Percentiles rank a stretch among this genome's conserved stretches.
Evolutionary conservation across 305 asterid species (phyloP).

Genomic region (Plantago lanceolata): DNA sequence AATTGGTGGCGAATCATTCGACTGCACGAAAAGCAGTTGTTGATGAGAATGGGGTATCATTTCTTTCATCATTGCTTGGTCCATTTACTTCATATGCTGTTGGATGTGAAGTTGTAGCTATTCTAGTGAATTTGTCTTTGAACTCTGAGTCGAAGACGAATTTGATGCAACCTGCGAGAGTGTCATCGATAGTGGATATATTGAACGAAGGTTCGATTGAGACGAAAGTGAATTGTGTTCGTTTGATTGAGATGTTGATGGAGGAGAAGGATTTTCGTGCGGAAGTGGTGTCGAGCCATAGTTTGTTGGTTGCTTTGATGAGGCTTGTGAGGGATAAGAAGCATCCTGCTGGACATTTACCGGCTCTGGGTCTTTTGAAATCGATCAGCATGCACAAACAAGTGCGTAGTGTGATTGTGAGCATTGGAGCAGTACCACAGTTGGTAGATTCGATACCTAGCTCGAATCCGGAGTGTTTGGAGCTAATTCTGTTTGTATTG

Average conservation of each 20-base stretch:
- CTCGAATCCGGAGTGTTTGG: slow-evolving; percentile 45
- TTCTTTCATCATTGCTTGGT: slow-evolving; percentile 49
- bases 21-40: slow-evolving; percentile 50
- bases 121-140: slow-evolving; percentile 44
- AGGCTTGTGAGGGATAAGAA: slow-evolving; percentile 56
- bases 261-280: slow-evolving; percentile 43
- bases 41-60: slow-evolving; percentile 47
- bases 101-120: slow-evolving; percentile 52
- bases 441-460: slow-evolving; percentile 42
- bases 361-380: slow-evolving; percentile 49
- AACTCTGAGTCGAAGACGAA: slow-evolving; percentile 38
- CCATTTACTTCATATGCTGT: slow-evolving; percentile 62
- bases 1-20: slow-evolving; percentile 34
- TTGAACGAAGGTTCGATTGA: slow-evolving; percentile 51
- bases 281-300: slow-evolving; percentile 50
- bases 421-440: slow-evolving; percentile 56
- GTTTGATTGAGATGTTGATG: slow-evolving; percentile 43
- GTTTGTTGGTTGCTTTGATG: slow-evolving; percentile 55
- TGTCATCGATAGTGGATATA: slow-evolving; percentile 45
- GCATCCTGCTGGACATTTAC: slow-evolving; percentile 41
- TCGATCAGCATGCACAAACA: slow-evolving; percentile 34
- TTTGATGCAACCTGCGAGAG: slow-evolving; percentile 55
- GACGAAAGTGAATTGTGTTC: slow-evolving; percentile 47
- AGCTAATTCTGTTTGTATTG: slow-evolving; percentile 38
- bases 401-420: slow-evolving; percentile 40